Percentiles rank a stretch among this genome's conserved stretches.
phyloP scores from a whole-genome alignment of 371 early-diverging fungal genomes.

The Rhizopus arrhizus region DNA sequence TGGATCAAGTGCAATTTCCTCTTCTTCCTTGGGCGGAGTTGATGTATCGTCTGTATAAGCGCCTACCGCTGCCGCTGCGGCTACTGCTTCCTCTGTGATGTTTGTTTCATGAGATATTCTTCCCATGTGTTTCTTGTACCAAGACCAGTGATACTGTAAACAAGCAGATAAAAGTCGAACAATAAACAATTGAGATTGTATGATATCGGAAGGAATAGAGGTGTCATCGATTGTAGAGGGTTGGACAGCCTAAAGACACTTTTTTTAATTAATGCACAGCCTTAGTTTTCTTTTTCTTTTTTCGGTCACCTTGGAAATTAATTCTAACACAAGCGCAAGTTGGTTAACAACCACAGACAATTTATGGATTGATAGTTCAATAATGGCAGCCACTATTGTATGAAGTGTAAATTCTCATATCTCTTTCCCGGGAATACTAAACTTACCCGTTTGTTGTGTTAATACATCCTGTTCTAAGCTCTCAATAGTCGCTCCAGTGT shows the following conservation, averaged over 20 bases:
- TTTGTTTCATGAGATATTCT: slow-evolving; percentile 24
- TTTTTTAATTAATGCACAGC: background rate
- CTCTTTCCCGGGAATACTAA: background rate
- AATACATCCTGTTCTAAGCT: slow-evolving; percentile 65
- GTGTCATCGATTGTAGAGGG: slow-evolving; percentile 45
- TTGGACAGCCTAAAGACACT: slow-evolving; percentile 19
- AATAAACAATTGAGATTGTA: slow-evolving; percentile 78
- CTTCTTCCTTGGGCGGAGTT: background rate
- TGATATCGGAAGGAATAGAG: slow-evolving; percentile 56
- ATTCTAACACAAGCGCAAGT: slow-evolving; percentile 59
- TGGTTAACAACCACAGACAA: slow-evolving; percentile 53
- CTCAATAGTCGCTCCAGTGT: slow-evolving; percentile 54
- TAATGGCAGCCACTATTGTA: slow-evolving; percentile 52
- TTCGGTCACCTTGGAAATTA: slow-evolving; percentile 56
- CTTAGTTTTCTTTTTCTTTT: no score
- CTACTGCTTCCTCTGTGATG: slow-evolving; percentile 21
- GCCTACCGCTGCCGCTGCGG: slow-evolving; percentile 29
- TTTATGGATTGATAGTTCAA: slow-evolving; percentile 61
- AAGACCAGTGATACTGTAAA: slow-evolving; percentile 73
- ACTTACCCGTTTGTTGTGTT: slow-evolving; percentile 60
- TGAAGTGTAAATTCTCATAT: background rate
- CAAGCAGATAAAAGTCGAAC: slow-evolving; percentile 72
- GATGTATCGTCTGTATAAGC: slow-evolving; percentile 5
- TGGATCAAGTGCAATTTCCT: slow-evolving; percentile 53
- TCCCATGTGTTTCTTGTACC: slow-evolving; percentile 51